A percentile compares a stretch with the other conserved stretches of the same genome.
Evolutionary conservation across 208 protist species (phyloP).

Genomic region (Willaertia magna): DNA sequence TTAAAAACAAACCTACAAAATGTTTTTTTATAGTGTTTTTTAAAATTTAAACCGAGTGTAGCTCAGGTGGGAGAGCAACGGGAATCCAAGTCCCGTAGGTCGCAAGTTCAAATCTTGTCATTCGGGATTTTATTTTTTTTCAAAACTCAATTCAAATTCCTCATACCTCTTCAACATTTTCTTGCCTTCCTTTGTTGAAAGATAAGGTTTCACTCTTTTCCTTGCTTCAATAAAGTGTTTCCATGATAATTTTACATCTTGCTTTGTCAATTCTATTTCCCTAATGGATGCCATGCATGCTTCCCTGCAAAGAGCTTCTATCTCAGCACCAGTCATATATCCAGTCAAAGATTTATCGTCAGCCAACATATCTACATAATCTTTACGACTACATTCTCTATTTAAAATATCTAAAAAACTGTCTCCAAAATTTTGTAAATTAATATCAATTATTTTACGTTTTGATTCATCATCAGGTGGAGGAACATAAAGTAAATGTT

Average conservation of each 20-base stretch:
- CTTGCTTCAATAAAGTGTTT: constrained; percentile 1
- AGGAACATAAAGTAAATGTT: not conserved
- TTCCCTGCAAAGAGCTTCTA: not conserved
- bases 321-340: constrained; percentile 3
- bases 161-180: not conserved
- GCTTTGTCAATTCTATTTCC: not conserved
- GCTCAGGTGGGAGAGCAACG: no score
- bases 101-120: no score
- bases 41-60: no score
- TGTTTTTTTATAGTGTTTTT: no score
- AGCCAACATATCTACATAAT: not conserved
- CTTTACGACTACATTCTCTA: not conserved
- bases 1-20: no score
- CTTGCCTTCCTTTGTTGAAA: not conserved
- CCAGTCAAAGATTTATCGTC: not conserved
- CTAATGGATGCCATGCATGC: not conserved
- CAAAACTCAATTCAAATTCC: not conserved
- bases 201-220: not conserved
- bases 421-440: not conserved
- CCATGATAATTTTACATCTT: not conserved
- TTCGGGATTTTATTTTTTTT: no score
- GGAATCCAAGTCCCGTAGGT: no score
- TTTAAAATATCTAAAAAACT: not conserved
- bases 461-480: not conserved
- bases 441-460: not conserved